These are phyloP conservation scores for Anisogramma anomala DNA, from an alignment of 2,329 filamentous ascomycete genomes.

Conservation along the genomic window DNA sequence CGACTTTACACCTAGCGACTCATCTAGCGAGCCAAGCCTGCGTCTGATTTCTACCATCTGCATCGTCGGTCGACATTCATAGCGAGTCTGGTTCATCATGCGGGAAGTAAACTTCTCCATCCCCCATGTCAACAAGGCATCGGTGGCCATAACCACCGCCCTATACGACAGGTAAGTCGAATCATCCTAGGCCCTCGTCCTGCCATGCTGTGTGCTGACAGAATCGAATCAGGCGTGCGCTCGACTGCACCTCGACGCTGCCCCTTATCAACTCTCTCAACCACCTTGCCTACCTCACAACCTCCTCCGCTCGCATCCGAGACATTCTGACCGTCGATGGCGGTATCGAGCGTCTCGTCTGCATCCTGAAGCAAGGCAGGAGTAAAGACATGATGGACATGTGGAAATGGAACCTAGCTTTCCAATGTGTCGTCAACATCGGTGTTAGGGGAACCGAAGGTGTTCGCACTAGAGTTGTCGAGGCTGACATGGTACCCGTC, in stretches of 20 bases:
- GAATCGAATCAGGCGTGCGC: constrained; percentile 50
- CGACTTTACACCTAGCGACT: too few relatives aligned
- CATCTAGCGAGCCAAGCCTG: too few relatives aligned
- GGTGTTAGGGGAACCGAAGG: constrained; percentile 90
- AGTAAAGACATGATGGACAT: constrained; percentile 99
- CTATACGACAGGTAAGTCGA: constrained; percentile 60
- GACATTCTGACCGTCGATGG: constrained; percentile 98
- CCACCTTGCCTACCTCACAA: constrained; percentile 95
- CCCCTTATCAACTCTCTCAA: constrained; percentile 98
- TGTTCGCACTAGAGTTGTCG: constrained; percentile 88
- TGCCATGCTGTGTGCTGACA: too few relatives aligned
- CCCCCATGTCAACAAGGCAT: constrained; percentile 95
- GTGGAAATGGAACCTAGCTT: constrained; percentile 99
- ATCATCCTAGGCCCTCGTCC: too few relatives aligned
- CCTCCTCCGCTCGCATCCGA: constrained; percentile 90
- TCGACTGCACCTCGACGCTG: constrained; percentile 95
- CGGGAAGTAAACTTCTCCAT: constrained; percentile 99
- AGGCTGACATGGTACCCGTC: constrained; percentile 98
- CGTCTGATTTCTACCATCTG: not conserved
- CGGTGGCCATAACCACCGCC: constrained; percentile 85
- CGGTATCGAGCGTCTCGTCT: constrained; percentile 89
- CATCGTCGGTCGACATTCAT: not conserved
- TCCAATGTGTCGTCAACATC: constrained; percentile 98
- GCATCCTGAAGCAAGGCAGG: constrained; percentile 93
- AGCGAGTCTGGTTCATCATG: constrained; percentile 50